Conservation (phyloP, 768 basidiomycete genomes). For the Termitomyces eurrhizus region DNA sequence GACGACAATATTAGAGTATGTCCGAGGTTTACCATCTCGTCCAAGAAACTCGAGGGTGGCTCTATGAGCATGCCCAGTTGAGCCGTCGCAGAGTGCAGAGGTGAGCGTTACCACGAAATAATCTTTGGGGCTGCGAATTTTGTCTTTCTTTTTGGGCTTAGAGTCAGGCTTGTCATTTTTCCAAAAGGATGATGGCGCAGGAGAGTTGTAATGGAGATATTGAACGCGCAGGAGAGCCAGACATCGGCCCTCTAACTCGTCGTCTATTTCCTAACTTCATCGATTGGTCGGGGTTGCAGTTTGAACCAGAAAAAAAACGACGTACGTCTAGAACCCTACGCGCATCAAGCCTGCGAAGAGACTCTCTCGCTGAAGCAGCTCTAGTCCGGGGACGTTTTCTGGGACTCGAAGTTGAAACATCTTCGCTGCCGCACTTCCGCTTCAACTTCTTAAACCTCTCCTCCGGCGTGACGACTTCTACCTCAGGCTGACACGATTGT, state of each 20-base stretch:
- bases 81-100: constrained; percentile 8
- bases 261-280: background rate
- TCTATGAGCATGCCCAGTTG: constrained; percentile 12
- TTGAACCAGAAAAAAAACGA: background rate
- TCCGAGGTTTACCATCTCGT: background rate
- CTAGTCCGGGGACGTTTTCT: constrained; percentile 6
- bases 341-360: background rate
- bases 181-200: constrained; percentile 6
- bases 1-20: constrained; percentile 7
- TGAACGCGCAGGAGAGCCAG: constrained; percentile 7
- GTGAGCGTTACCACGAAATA: constrained; percentile 8
- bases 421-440: background rate
- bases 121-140: background rate
- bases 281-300: background rate
- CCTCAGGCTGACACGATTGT: background rate
- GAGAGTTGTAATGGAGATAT: constrained; percentile 10
- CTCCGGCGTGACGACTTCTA: background rate
- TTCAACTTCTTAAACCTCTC: background rate
- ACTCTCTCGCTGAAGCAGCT: background rate
- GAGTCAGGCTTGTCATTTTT: background rate
- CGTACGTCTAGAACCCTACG: background rate
- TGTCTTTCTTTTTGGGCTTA: background rate
- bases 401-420: background rate
- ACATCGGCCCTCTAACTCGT: background rate
- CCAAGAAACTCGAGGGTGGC: constrained; percentile 8